phyloP scores from a whole-genome alignment of 495 filamentous ascomycete genomes.

The Daldinia vernicosa region DNA sequence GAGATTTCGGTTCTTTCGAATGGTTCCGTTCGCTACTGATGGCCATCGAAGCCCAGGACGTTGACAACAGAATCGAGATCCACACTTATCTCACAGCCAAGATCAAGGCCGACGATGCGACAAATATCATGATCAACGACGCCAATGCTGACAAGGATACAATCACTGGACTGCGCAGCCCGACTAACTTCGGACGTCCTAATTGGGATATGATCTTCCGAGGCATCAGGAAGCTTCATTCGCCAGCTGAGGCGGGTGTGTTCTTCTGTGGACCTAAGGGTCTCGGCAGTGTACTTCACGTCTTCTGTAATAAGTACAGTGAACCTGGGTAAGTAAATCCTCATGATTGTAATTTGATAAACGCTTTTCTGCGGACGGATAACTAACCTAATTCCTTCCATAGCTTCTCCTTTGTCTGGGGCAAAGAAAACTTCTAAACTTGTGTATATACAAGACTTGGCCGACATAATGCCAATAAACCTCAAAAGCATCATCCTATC shows the following conservation, averaged over 20 bases:
- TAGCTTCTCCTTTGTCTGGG: conserved; percentile 71
- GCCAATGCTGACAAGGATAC: conserved; percentile 80
- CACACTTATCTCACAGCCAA: conserved; percentile 56
- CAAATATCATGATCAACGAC: conserved; percentile 87
- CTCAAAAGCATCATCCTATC: conserved; percentile 27
- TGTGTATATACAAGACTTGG: conserved; percentile 26
- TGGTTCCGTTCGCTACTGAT: conserved; percentile 83
- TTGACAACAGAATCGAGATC: conserved; percentile 82
- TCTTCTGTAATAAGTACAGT: conserved; percentile 81
- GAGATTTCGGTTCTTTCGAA: conserved; percentile 80
- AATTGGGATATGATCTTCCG: conserved; percentile 85
- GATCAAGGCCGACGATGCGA: conserved; percentile 81
- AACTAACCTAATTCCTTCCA: conserved; percentile 4
- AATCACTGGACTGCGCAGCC: conserved; percentile 76
- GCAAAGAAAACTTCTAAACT: conserved; percentile 79
- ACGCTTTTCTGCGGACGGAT: background rate
- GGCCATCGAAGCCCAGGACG: conserved; percentile 84
- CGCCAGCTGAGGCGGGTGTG: conserved; percentile 75
- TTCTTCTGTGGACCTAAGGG: conserved; percentile 84
- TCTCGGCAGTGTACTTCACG: conserved; percentile 71
- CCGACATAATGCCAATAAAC: conserved; percentile 20
- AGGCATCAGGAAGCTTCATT: conserved; percentile 76
- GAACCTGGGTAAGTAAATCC: conserved; percentile 67
- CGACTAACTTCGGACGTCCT: conserved; percentile 79
- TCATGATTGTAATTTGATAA: background rate